Conservation (phyloP, 2,329 filamentous ascomycete genomes). For the Nemania bipapillata region DNA sequence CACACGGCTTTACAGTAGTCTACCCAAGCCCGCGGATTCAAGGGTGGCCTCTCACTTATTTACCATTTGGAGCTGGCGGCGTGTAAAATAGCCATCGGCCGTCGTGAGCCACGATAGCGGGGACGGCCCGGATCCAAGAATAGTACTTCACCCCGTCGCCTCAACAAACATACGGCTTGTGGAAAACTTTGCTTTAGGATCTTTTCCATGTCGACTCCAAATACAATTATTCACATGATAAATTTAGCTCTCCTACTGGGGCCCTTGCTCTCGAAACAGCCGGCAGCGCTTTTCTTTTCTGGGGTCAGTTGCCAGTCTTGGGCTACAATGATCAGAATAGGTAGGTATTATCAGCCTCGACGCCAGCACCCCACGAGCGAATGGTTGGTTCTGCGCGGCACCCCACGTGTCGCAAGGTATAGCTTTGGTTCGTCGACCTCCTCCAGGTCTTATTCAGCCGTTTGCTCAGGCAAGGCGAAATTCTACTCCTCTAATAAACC, state of each 20-base stretch:
- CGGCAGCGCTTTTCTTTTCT: slow-evolving; percentile 10
- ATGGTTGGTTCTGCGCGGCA: not conserved
- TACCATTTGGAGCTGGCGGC: slow-evolving; percentile 2
- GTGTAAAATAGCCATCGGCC: slow-evolving; percentile 1
- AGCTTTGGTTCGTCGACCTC: slow-evolving; percentile 22
- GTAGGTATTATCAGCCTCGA: slow-evolving; percentile 6
- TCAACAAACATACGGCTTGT: not conserved
- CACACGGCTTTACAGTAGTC: slow-evolving; percentile 9
- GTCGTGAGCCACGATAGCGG: slow-evolving; percentile 30
- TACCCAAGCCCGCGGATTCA: not conserved
- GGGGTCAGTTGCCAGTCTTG: not conserved
- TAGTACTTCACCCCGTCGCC: slow-evolving; percentile 12
- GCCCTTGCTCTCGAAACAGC: not conserved
- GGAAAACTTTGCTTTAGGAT: not conserved
- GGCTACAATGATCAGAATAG: not conserved
- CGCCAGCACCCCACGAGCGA: not conserved
- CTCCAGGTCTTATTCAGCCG: slow-evolving; percentile 16
- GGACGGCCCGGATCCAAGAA: slow-evolving; percentile 29
- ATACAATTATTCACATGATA: not conserved
- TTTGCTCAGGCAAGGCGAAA: slow-evolving; percentile 26
- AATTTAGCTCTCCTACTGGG: not conserved
- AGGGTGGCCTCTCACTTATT: slow-evolving; percentile 1
- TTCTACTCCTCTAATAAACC: not conserved
- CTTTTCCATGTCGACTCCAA: not conserved
- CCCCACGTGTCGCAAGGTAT: slow-evolving; percentile 30